Evolutionary conservation across 495 filamentous ascomycete genomes (phyloP), one percentile per base, ranked within the genome.

Genomic region (Aspergillus mulundensis): DNA sequence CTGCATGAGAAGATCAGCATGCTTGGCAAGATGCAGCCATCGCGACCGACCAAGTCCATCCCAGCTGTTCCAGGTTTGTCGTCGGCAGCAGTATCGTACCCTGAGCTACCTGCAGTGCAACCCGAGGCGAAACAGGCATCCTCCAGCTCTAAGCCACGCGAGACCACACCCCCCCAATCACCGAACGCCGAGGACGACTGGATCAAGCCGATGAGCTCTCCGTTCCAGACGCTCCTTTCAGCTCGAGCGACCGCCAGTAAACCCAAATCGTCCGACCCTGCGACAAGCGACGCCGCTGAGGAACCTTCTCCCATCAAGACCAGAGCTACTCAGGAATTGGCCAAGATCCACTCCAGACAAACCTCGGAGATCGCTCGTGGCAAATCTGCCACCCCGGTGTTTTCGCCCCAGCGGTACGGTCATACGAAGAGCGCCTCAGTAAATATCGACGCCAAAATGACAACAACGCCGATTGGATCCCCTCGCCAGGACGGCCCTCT

Each of bases 1-100:
- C 77, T 98, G 16, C 89, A 95, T 55, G 95, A 97, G 56, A 88
- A 90, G 61, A 96, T 98, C 61, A 93, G 86, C 64, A 90, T 93
- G 84, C 81, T 98, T 18, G 91, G 91, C 20, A 88, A 97, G 66
- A 78, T 83, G 1, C 88, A 91, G 62, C 76, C 86, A 42, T 76
- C 86, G 28, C 77, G 87, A 43, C 74, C 82, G 3, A 88, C 86
- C 3, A 93, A 92, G 63, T 87, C 85, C 11, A 85, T 90, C 24
- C 75, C 84, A 0, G 76, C 83, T 53, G 65, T 68, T 11, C 60
- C 73, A 24, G 69, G 71, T 4, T 30, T 68, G 7, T 56, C 77
- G 30, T 57, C 62, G 20, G 61, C 66, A 16, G 75, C 78, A 39
- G 70, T 81, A 10, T 47, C 69, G 2, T 87, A 88, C 59, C 77